A percentile compares a stretch with the other conserved stretches of the same genome.
Evolutionary conservation across 768 basidiomycete genomes (phyloP).

Genomic region (Amanita subjunquillea): DNA sequence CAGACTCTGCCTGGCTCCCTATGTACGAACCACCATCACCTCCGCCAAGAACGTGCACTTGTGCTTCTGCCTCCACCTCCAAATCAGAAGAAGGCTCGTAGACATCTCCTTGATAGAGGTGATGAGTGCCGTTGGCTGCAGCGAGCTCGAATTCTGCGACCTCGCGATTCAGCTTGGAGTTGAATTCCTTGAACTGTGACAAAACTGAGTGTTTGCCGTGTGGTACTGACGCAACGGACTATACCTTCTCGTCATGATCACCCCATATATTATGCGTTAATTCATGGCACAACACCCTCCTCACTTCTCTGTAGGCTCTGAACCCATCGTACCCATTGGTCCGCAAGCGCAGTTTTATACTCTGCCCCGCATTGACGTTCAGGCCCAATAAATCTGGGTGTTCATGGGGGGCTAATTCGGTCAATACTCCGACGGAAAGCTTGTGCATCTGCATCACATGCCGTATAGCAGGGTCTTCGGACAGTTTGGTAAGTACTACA

Average conservation of each 20-base stretch:
- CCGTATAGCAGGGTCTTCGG: constrained; percentile 61
- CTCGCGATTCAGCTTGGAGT: constrained; percentile 65
- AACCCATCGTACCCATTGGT: constrained; percentile 70
- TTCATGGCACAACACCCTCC: constrained; percentile 69
- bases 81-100: constrained; percentile 46
- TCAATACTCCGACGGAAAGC: constrained; percentile 58
- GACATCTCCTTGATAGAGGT: constrained; percentile 29
- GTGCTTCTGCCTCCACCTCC: constrained; percentile 38
- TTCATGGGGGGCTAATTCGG: constrained; percentile 74
- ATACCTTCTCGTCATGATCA: constrained; percentile 63
- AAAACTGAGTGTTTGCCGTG: background rate
- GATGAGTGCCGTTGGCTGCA: constrained; percentile 40
- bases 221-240: constrained; percentile 14
- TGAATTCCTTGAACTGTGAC: constrained; percentile 61
- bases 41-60: constrained; percentile 47
- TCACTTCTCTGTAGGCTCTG: constrained; percentile 49
- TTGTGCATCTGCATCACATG: constrained; percentile 65
- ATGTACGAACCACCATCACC: constrained; percentile 5
- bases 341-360: constrained; percentile 59
- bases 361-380: constrained; percentile 50
- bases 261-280: constrained; percentile 67
- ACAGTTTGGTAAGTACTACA: constrained; percentile 42
- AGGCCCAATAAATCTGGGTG: constrained; percentile 60
- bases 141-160: constrained; percentile 58
- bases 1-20: constrained; percentile 28